Evolutionary conservation across 73 alveolate species (phyloP).

Genomic region (Breviolum minutum): DNA sequence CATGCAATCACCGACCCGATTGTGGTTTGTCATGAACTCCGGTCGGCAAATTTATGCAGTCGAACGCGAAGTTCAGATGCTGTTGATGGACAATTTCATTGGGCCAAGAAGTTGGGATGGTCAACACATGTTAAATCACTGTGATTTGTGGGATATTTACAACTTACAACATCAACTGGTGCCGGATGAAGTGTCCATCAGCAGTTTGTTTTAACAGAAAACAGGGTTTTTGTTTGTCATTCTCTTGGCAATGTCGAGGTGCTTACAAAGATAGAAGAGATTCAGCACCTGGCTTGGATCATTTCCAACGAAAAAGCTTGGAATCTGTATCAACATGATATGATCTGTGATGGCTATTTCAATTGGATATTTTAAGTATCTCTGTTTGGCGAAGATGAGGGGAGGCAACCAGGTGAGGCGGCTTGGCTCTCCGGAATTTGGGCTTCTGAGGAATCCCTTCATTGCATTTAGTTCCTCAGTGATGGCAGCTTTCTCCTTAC

Average conservation of each 20-base stretch:
- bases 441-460: constrained; percentile 38
- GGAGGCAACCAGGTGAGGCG: too few relatives aligned
- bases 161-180: not conserved
- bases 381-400: too few relatives aligned
- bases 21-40: too few relatives aligned
- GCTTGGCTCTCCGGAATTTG: too few relatives aligned
- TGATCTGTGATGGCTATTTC: too few relatives aligned
- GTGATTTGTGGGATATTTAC: too few relatives aligned
- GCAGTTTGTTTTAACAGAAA: not conserved
- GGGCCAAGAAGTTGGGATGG: not conserved
- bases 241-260: constrained; percentile 1
- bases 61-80: not conserved
- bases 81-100: not conserved
- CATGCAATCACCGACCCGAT: too few relatives aligned
- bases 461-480: constrained; percentile 72
- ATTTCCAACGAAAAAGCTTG: too few relatives aligned
- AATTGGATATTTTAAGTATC: not conserved
- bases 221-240: too few relatives aligned
- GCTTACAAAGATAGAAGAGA: constrained; percentile 81
- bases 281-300: constrained; percentile 7
- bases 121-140: too few relatives aligned
- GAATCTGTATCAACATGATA: too few relatives aligned
- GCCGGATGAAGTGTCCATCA: not conserved
- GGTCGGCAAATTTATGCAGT: too few relatives aligned
- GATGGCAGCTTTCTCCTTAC: constrained; percentile 80